A percentile compares a stretch with the other conserved stretches of the same genome.
Evolutionary conservation across 306 rosid genomes (phyloP).

Genomic region (Cucumis sativus): Cucumber_9930_V3 NC_026660.2:2194501-2195000

Average conservation of each 20-base stretch:
- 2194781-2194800: neutral
- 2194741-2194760: neutral
- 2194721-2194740: neutral
- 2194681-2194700: neutral
- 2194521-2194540: neutral
- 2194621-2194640: neutral
- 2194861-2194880: too few relatives aligned
- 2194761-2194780: neutral
- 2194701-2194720: neutral
- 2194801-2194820: neutral
- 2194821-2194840: neutral
- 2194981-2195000: too few relatives aligned
- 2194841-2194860: neutral
- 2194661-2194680: neutral
- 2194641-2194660: neutral
- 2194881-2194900: neutral
- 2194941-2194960: too few relatives aligned
- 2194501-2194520: neutral
- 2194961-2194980: too few relatives aligned
- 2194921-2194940: too few relatives aligned
- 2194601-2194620: neutral
- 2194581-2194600: neutral
- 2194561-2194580: neutral
- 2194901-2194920: neutral
- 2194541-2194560: neutral